Conservation (phyloP, 1,284 basidiomycete species). For the Cutaneotrichosporon cutaneum region DNA sequence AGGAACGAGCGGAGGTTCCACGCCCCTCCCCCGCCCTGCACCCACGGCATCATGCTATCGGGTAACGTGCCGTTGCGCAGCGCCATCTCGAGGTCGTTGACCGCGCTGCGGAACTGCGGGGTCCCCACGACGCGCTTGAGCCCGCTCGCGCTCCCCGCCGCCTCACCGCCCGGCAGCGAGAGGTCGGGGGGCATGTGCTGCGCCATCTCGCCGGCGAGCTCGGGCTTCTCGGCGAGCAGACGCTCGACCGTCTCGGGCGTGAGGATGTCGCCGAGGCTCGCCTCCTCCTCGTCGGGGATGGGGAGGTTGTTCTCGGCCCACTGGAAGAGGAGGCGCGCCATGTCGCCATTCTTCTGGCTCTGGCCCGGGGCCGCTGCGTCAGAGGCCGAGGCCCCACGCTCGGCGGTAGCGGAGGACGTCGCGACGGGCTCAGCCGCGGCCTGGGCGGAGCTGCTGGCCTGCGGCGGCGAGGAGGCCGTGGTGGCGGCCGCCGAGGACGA, state of each 20-base stretch:
- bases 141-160: constrained; percentile 28
- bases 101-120: constrained; percentile 50
- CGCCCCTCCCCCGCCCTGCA: constrained; percentile 32
- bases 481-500: constrained; percentile 15
- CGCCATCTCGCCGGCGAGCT: constrained; percentile 33
- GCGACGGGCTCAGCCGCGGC: constrained; percentile 7
- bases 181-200: constrained; percentile 44
- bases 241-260: constrained; percentile 39
- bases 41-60: constrained; percentile 45
- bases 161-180: constrained; percentile 22
- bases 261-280: constrained; percentile 46
- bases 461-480: constrained; percentile 13
- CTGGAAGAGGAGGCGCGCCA: constrained; percentile 42
- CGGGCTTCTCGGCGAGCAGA: constrained; percentile 34
- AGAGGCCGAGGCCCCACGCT: constrained; percentile 12
- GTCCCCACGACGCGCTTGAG: constrained; percentile 46
- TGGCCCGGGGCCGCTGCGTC: constrained; percentile 23
- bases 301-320: constrained; percentile 36
- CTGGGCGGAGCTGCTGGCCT: constrained; percentile 23
- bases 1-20: constrained; percentile 45
- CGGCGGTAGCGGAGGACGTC: constrained; percentile 14
- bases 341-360: constrained; percentile 28
- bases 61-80: constrained; percentile 48
- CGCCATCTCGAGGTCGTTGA: constrained; percentile 48
- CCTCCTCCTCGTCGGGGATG: constrained; percentile 32